These are phyloP conservation scores for Didymella glomerata DNA, from an alignment of 2,329 filamentous ascomycete genomes.

Conservation along the genomic window DNA sequence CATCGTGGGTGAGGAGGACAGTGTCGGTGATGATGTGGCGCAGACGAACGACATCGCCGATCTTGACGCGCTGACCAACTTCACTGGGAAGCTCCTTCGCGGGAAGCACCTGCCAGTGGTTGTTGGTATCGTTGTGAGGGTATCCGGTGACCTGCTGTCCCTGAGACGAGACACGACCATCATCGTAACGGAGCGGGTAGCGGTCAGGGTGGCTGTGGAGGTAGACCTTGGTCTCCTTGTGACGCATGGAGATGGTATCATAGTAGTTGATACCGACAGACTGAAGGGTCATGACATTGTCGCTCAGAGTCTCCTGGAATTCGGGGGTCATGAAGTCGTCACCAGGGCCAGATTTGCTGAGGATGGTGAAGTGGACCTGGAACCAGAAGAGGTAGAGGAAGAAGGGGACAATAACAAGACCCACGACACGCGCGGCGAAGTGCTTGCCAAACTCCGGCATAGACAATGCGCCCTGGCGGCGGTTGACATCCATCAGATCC, in stretches of 20 bases:
- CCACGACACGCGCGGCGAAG: constrained; percentile 85
- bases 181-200: constrained; percentile 95
- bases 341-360: constrained; percentile 87
- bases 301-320: constrained; percentile 95
- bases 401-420: constrained; percentile 89
- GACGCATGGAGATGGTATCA: constrained; percentile 83
- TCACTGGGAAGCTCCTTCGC: constrained; percentile 60
- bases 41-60: constrained; percentile 86
- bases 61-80: constrained; percentile 72
- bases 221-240: constrained; percentile 98
- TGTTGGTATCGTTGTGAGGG: constrained; percentile 98
- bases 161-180: constrained; percentile 96
- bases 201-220: constrained; percentile 90
- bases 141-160: constrained; percentile 98
- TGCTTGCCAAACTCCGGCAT: constrained; percentile 86
- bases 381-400: constrained; percentile 99
- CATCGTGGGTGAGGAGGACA: constrained; percentile 90
- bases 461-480: constrained; percentile 79
- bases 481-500: constrained; percentile 90
- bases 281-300: constrained; percentile 91
- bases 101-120: constrained; percentile 94
- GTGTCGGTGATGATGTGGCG: constrained; percentile 87
- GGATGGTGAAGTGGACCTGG: constrained; percentile 96
- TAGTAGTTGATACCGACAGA: constrained; percentile 88
- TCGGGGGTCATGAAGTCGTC: constrained; percentile 99